Base-by-base conservation (phyloP, 805 yeast genomes). In the Pichia ethanolica region DNA sequence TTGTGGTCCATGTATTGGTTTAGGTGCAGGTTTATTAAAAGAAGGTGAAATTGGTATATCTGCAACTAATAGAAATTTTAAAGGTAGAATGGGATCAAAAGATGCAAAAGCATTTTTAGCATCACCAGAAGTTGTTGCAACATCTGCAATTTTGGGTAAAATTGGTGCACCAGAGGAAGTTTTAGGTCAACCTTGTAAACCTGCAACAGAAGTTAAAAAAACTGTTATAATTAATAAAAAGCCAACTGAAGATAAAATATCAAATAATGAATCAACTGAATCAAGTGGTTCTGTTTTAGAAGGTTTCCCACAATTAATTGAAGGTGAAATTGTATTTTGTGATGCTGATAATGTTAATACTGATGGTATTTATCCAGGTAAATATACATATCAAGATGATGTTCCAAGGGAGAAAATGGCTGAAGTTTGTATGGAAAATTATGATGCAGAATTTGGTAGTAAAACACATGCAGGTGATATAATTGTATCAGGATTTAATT, bases 1-100 rank as follows among this genome's bases (percentile, higher is more conserved):
- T 26, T 93, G 99, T 72, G 99, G 99, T 42, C 99, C 99, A 27
- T 93, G 99, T 73, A 93, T 93, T 63, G 99, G 99, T 36, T 74
- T 93, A 49, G 99, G 99, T 49, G 77, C 95, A 32, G 99, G 99
- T 45, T 73, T 93, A 56, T 73, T 93, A 57, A 83, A 93, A 69
- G 91, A 88, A 35, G 99, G 99, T 42, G 98, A 93, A 69, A 95
- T 93, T 51, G 99, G 99, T 56, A 93, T 93, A 61, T 87, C 96
- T 56, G 99, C 99, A 51, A 93, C 99, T 7, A 93, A 93, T 74
- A 82, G 99, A 73, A 93, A 93, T 71, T 93, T 93, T 78, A 93
- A 93, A 71, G 99, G 99, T 53, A 82, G 99, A 72, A 93, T 93
- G 99, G 99, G 99, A 8, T 85, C 96, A 7, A 86, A 85, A 59